phyloP scores from a whole-genome alignment of 2,329 filamentous ascomycete species.

The Colletotrichum noveboracense region DNA sequence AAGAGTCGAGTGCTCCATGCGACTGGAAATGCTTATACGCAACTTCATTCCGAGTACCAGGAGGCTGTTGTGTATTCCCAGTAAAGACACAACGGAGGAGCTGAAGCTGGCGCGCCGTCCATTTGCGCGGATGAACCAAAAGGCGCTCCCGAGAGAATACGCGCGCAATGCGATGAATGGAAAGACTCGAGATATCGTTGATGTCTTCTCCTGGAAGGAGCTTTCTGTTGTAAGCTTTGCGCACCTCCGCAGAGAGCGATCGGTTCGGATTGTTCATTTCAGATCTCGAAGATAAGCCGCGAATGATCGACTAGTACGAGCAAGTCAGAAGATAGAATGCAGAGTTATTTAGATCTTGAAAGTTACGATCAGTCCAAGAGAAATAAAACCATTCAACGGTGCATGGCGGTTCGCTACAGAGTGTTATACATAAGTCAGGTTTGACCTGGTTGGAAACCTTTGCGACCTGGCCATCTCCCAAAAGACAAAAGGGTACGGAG shows the following conservation, averaged over 20 bases:
- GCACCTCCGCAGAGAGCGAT: not conserved
- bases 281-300: not conserved
- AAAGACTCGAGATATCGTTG: not conserved
- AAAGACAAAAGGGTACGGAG: not conserved
- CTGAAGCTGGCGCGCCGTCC: not conserved
- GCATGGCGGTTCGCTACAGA: not conserved
- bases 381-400: not conserved
- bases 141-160: not conserved
- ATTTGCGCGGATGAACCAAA: not conserved
- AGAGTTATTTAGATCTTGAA: not conserved
- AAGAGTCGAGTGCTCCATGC: not conserved
- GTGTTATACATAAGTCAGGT: not conserved
- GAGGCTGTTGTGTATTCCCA: not conserved
- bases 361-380: not conserved
- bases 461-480: not conserved
- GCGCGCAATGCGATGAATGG: not conserved
- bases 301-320: not conserved
- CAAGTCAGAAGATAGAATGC: not conserved
- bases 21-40: not conserved
- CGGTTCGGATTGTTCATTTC: not conserved
- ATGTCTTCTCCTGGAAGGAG: not conserved
- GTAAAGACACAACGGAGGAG: not conserved
- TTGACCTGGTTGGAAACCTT: not conserved
- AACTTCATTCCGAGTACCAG: not conserved
- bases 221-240: not conserved